These are phyloP conservation scores for Colletotrichum zoysiae DNA, from an alignment of 2,329 filamentous ascomycete genomes.

Conservation along the genomic window DNA sequence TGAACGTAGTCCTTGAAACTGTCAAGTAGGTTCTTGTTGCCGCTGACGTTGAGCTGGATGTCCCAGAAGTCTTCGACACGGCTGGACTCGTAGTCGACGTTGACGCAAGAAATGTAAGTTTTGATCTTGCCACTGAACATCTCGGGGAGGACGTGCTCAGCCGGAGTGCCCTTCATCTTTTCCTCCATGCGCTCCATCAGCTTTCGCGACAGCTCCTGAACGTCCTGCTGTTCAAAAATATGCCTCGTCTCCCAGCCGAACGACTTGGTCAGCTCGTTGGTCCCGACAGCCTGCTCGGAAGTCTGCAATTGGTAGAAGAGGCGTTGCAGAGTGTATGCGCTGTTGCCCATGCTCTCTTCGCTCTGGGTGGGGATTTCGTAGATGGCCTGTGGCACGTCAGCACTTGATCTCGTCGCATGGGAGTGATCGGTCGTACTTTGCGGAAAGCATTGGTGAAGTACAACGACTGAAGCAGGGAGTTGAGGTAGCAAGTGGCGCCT, in stretches of 20 bases:
- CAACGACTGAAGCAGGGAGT: conserved; percentile 85
- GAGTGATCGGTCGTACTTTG: conserved; percentile 69
- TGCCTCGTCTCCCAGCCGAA: conserved; percentile 99
- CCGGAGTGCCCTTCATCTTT: conserved; percentile 96
- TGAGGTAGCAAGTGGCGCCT: conserved; percentile 91
- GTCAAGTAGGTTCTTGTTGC: conserved; percentile 91
- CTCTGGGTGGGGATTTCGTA: conserved; percentile 96
- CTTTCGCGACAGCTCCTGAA: conserved; percentile 95
- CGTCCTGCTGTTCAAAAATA: conserved; percentile 98
- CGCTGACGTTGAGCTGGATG: conserved; percentile 95
- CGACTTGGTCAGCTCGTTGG: conserved; percentile 92
- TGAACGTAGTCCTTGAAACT: conserved; percentile 97
- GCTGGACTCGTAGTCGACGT: conserved; percentile 97
- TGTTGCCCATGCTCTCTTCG: conserved; percentile 85
- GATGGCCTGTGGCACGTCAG: conserved; percentile 74
- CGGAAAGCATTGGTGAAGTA: conserved; percentile 94
- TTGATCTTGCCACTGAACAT: conserved; percentile 99
- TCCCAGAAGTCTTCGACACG: conserved; percentile 99
- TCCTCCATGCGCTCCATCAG: conserved; percentile 98
- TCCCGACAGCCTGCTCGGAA: conserved; percentile 84
- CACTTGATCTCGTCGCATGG: not conserved
- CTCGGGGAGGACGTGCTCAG: conserved; percentile 87
- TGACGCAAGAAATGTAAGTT: conserved; percentile 98
- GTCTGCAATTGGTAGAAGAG: conserved; percentile 97
- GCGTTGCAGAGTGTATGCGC: conserved; percentile 92